Base-by-base conservation (phyloP, 805 yeast genomes). In the Kodamaea nitidulidarum region DNA sequence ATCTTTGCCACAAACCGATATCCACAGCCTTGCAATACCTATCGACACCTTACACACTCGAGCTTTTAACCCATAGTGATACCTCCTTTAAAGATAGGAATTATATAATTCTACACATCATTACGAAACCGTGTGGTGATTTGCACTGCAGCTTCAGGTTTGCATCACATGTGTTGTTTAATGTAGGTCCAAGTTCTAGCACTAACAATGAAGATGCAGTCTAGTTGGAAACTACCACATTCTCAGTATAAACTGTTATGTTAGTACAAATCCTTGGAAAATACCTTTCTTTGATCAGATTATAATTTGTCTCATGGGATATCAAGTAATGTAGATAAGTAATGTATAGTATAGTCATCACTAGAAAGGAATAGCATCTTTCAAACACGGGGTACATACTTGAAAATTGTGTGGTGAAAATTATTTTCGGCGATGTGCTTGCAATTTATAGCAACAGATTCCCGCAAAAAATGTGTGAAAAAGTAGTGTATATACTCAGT, bases 241-340 rank as follows among this genome's bases (percentile, higher is more conserved):
- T 27, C 6, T 10, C 31, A 15, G 14, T 14, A 7, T 12, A 27
- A 10, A 27, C 22, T 15, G 6, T 10, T 4, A 27, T 27, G 31
- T 27, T 27, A 27, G 31, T 14, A 5, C 4, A 10, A 5, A 6
- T 27, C 31, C 16, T 27, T 14, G 6, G 10, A 12, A 12, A 7
- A 4, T n/a, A 14, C 31, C 31, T 27, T 27, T 27, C 27, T 7
- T 27, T 10, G 30, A 11, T 39, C 42, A 39, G 42, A 39, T 14
- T 39, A 39, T 22, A 24, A 20, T 30, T 24, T 30, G 16, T 39
- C 36, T 39, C 36, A 38, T 27, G 17, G 16, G 30, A 10, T 35
- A 33, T 46, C 50, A 46, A 46, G 43, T 46, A 46, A 46, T 46
- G 50, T 46, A 46, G 50, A 46, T 46, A 46, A 46, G 45, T 41